Conservation (phyloP, 1,284 basidiomycete genomes). For the Inonotus hispidus region DNA sequence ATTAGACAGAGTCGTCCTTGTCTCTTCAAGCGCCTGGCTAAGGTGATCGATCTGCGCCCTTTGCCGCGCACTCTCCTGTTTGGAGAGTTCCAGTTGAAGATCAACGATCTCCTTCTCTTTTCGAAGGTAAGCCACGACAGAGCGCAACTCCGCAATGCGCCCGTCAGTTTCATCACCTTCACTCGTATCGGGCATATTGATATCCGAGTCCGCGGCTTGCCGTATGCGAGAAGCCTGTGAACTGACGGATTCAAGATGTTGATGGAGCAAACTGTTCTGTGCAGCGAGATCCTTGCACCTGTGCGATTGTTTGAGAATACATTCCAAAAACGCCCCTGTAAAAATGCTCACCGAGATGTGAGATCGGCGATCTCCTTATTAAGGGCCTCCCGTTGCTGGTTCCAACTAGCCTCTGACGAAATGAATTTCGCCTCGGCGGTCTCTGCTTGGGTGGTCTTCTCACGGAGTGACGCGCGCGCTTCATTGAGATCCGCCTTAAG, state of each 20-base stretch:
- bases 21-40: constrained; percentile 64
- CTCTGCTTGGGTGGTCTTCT: constrained; percentile 55
- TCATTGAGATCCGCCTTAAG: constrained; percentile 59
- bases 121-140: constrained; percentile 78
- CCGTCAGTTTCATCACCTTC: constrained; percentile 45
- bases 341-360: constrained; percentile 48
- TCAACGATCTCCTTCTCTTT: constrained; percentile 91
- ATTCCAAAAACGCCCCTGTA: not conserved
- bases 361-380: constrained; percentile 76
- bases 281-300: constrained; percentile 63
- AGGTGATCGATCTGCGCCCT: constrained; percentile 75
- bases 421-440: constrained; percentile 70
- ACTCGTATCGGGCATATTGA: constrained; percentile 38
- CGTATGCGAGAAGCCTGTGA: constrained; percentile 76
- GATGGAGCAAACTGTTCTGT: constrained; percentile 78
- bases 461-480: constrained; percentile 47
- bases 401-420: constrained; percentile 75
- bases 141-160: constrained; percentile 68
- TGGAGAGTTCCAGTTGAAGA: constrained; percentile 79
- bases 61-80: constrained; percentile 76
- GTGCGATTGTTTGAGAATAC: not conserved
- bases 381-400: constrained; percentile 66
- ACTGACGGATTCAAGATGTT: constrained; percentile 83
- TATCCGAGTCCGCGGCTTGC: constrained; percentile 49
- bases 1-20: constrained; percentile 59